These are phyloP conservation scores for Schizochytrium sp. DNA, from an alignment of 108 stramenopile genomes.

Conservation along the genomic window DNA sequence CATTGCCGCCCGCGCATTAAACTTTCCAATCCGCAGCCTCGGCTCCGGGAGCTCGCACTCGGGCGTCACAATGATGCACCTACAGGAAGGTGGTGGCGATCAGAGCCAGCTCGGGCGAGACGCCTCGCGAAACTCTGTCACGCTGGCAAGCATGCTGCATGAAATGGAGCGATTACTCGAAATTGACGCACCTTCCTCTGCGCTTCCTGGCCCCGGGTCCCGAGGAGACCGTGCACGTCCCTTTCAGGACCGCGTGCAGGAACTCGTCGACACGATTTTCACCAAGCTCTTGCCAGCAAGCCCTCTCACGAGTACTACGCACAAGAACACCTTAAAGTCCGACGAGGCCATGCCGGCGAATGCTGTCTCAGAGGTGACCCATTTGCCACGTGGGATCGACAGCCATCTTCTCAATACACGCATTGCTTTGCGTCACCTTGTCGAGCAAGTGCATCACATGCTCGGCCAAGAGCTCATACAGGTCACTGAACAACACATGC, in stretches of 20 bases:
- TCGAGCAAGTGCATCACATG: neutral
- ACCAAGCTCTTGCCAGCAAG: neutral
- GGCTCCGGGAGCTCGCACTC: neutral
- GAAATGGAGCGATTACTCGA: neutral
- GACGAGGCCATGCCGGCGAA: neutral
- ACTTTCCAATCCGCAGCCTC: neutral
- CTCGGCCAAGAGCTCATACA: neutral
- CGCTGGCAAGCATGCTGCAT: neutral
- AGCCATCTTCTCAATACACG: neutral
- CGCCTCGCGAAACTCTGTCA: neutral
- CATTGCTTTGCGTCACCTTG: neutral
- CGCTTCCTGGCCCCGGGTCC: neutral
- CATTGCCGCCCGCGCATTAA: neutral
- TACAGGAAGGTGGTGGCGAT: neutral
- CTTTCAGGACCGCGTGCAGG: neutral
- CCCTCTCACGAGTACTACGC: no score
- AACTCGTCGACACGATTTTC: neutral
- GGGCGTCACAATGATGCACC: neutral
- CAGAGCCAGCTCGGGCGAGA: neutral
- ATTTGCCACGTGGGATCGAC: neutral
- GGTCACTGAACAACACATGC: neutral
- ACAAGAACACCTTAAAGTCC: neutral
- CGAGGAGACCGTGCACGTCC: neutral
- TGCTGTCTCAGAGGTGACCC: no score
- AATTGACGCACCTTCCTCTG: neutral